phyloP scores from a whole-genome alignment of 352 stramenopile species.

The Phytophthora citrophthora region DNA sequence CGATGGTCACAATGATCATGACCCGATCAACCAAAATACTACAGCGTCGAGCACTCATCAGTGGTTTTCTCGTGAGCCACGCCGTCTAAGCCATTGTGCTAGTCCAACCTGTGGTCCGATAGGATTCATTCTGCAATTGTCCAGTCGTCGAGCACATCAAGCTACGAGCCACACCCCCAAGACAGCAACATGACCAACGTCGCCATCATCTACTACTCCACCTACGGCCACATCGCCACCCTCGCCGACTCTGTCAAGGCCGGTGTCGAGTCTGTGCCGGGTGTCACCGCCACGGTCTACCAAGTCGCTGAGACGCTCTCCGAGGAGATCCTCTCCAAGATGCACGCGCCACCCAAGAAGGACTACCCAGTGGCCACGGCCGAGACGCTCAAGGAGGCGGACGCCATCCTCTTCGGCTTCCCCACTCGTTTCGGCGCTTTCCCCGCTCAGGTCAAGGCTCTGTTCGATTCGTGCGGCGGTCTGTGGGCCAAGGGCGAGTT shows the following conservation, averaged over 20 bases:
- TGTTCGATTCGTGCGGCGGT: constrained; percentile 9
- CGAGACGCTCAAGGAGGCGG: constrained; percentile 50
- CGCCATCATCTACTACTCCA: constrained; percentile 67
- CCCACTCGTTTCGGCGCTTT: constrained; percentile 8
- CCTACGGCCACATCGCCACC: constrained; percentile 79
- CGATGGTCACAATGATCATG: too few species aligned
- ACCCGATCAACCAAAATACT: too few species aligned
- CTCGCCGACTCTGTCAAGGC: constrained; percentile 74
- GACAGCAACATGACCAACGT: neutral
- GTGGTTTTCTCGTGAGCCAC: too few species aligned
- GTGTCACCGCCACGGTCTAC: constrained; percentile 54
- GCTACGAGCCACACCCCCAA: neutral
- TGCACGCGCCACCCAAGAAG: constrained; percentile 76
- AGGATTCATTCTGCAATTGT: too few species aligned
- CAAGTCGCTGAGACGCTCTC: constrained; percentile 75
- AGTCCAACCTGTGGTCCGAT: too few species aligned
- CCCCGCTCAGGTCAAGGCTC: constrained; percentile 13
- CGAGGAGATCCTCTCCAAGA: constrained; percentile 73
- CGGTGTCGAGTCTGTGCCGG: constrained; percentile 59
- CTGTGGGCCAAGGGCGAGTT: constrained; percentile 7
- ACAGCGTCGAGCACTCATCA: too few species aligned
- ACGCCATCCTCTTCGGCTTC: constrained; percentile 21
- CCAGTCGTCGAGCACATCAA: too few species aligned
- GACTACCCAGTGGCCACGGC: constrained; percentile 29
- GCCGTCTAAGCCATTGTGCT: too few species aligned